Evolutionary conservation across 345 rosid genomes (phyloP).

Genomic region (Brassica incana): DNA sequence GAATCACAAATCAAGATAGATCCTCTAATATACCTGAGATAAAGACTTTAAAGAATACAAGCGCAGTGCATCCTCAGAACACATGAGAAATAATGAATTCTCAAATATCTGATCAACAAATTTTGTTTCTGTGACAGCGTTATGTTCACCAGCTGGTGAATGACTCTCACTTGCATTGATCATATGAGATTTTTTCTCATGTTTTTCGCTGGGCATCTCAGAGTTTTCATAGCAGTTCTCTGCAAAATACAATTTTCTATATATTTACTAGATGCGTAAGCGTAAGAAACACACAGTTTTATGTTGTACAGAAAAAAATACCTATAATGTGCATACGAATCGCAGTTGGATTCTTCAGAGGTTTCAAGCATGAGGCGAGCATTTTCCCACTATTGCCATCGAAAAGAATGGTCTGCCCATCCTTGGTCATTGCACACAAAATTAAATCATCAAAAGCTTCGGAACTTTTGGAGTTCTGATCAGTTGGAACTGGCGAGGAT

Average conservation of each 20-base stretch:
- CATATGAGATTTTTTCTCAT: conserved; percentile 39
- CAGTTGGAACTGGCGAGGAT: conserved; percentile 43
- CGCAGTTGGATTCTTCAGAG: conserved; percentile 48
- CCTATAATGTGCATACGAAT: conserved; percentile 72
- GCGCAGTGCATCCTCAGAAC: conserved; percentile 62
- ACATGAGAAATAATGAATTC: conserved; percentile 50
- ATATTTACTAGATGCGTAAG: conserved; percentile 15
- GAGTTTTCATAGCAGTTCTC: conserved; percentile 44
- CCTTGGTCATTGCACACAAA: conserved; percentile 60
- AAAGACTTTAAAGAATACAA: conserved; percentile 55
- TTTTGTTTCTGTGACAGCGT: conserved; percentile 40
- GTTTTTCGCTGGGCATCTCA: conserved; percentile 40
- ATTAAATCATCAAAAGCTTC: conserved; percentile 42
- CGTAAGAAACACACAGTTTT: conserved; percentile 9
- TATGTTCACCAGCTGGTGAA: conserved; percentile 38
- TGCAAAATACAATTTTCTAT: conserved; percentile 42
- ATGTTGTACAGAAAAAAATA: conserved; percentile 36
- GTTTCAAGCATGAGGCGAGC: conserved; percentile 43
- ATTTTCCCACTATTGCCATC: conserved; percentile 58
- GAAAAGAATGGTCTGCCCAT: conserved; percentile 54
- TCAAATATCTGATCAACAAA: conserved; percentile 39
- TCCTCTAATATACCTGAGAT: conserved; percentile 56
- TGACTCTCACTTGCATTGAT: conserved; percentile 38
- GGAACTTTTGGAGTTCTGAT: conserved; percentile 34
- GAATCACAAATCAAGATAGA: conserved; percentile 18